Evolutionary conservation across 495 filamentous ascomycete genomes (phyloP), one percentile per base, ranked within the genome.

Genomic region (Chlorociboria aeruginascens): DNA sequence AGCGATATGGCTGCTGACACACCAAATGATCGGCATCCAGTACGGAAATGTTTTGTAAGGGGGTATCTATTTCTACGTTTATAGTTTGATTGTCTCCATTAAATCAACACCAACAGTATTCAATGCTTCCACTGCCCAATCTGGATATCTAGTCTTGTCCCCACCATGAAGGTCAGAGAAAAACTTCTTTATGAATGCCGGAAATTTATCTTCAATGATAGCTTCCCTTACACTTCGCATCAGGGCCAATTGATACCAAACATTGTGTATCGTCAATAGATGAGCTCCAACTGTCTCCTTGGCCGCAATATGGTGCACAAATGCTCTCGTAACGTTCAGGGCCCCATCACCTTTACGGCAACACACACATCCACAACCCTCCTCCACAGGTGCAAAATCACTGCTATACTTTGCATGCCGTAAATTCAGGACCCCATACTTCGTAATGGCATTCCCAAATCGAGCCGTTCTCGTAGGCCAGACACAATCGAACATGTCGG

Each of bases 401-500:
- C 77, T 65, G 7, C 85, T 77, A 60, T 79, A 95, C 16, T 66
- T 63, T n/a, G 79, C 71, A 55, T 86, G 76, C 32, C 86, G 82
- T 29, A 97, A 70, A 59, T 96, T 95, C 32, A 96, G 68, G 12
- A 81, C 79, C 20, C 92, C 92, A 17, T 71, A 61, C 43, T 82
- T 77, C 8, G 88, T 93, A 48, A 97, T 78, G 32, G 93, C 92
- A 58, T 95, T 93, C 8, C 92, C 92, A 57, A 97, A 98, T 29
- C 92, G 79, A 66, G 93, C 92, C 20, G 92, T 97, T 35, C 92
- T 74, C 20, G 92, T 98, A 7, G 90, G 93, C 93, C 93, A 98
- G 6, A 97, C 92, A 59, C 93, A 98, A 67, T 98, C 92, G 63
- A 98, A 98, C 93, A 98, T 97, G 61, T 98, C 92, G 17, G 93